These are phyloP conservation scores for Thelephora terrestris DNA, from an alignment of 1,284 basidiomycete species.

Conservation along the genomic window DNA sequence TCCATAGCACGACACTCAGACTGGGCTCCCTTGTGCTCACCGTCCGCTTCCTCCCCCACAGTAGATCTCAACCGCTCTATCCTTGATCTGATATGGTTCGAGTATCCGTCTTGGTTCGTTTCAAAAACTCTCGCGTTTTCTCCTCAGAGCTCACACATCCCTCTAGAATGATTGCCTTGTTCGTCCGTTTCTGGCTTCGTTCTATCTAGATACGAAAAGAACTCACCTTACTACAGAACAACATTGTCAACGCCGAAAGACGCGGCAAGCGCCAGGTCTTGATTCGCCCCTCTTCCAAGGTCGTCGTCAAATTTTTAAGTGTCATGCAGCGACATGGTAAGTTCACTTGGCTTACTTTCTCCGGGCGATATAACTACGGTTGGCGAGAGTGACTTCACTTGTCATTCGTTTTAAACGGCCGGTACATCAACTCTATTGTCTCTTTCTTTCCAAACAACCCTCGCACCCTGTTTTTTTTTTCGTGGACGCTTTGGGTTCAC, in stretches of 20 bases:
- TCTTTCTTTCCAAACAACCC: constrained; percentile 37
- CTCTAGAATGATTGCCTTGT: constrained; percentile 75
- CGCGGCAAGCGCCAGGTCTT: constrained; percentile 97
- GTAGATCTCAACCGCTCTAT: constrained; percentile 14
- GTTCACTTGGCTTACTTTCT: constrained; percentile 23
- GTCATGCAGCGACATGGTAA: constrained; percentile 97
- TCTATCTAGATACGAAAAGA: background rate
- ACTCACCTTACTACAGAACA: constrained; percentile 48
- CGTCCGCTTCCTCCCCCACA: constrained; percentile 17
- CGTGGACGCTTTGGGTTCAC: constrained; percentile 42
- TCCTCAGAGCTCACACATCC: background rate
- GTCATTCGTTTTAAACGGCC: constrained; percentile 65
- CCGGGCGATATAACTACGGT: constrained; percentile 60
- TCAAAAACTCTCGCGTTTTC: constrained; percentile 2
- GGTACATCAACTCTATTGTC: constrained; percentile 35
- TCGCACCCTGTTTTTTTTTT: constrained; percentile 23
- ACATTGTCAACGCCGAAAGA: constrained; percentile 97
- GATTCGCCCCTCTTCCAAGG: constrained; percentile 91
- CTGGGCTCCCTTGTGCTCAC: constrained; percentile 39
- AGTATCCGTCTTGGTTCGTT: constrained; percentile 71
- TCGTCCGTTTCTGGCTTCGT: constrained; percentile 17
- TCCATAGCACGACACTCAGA: constrained; percentile 75
- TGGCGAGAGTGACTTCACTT: constrained; percentile 46
- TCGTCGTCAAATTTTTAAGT: constrained; percentile 90
- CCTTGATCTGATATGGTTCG: constrained; percentile 60